Evolutionary conservation across 1,139 yeast genomes (phyloP), one percentile per base, ranked within the genome.

Genomic region (Diutina neorugosa): DNA sequence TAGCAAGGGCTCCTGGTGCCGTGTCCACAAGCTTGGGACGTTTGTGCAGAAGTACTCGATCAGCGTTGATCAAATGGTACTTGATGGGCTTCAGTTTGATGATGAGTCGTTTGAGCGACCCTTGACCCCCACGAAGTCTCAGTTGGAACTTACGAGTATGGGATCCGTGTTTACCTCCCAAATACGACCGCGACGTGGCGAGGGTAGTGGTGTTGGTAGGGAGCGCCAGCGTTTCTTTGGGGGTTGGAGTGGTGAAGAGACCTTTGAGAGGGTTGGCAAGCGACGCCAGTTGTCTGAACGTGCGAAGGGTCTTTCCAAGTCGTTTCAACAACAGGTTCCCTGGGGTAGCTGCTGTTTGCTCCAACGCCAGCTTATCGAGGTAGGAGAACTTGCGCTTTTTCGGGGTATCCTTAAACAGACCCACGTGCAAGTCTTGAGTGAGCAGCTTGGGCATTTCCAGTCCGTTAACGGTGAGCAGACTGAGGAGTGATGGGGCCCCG

Each of bases 1-100:
- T 9, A 6, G 25, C 16, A n/a, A 44, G 34, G 11, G 34, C 16
- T 12, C 14, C 31, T 8, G 48, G 48, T 11, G 48, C 48, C 18
- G 48, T 44, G n/a, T 44, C 49, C 6, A 69, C 57, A 2, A 70
- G 64, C 55, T 71, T 64, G 58, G 68, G 67, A 54, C 66, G 65
- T 53, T 68, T 72, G 11, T 70, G 56, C 52, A 62, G 65, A 53
- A 75, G 63, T 0, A 75, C 77, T 52, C 68, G 70, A 56, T 74
- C 73, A 0, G 78, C 76, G 58, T 74, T 70, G 47, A 74, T 74
- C 52, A 73, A 58, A 55, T 74, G 78, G 57, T 67, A 74, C 53
- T 72, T 73, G 52, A 67, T 60, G 0, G 78, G 79, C 54, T 72
- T 73, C 2, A 76, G 66, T 53, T 71, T 72, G 49, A 74, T 70